These are phyloP conservation scores for Penicillium arizonense DNA, from an alignment of 495 filamentous ascomycete species.

Conservation along the genomic window DNA sequence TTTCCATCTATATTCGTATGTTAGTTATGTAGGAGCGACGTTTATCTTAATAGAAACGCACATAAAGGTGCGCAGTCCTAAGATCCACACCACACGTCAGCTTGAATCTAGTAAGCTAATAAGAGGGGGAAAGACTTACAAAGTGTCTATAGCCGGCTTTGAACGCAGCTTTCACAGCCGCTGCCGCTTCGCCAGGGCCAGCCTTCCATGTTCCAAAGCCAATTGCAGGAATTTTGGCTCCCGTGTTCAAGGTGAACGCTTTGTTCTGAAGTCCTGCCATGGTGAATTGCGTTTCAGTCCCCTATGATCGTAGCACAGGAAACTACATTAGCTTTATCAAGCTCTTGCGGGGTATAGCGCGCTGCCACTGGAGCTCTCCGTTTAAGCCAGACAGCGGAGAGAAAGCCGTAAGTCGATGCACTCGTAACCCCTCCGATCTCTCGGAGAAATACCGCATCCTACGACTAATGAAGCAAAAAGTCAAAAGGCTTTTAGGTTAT, in stretches of 20 bases:
- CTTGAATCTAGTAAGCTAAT: constrained; percentile 12
- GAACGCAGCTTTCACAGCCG: constrained; percentile 33
- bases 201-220: constrained; percentile 57
- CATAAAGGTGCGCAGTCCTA: constrained; percentile 24
- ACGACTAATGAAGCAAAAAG: too few species aligned
- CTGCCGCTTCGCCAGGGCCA: constrained; percentile 22
- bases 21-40: neutral
- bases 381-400: constrained; percentile 3
- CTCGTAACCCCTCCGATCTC: neutral
- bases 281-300: too few species aligned
- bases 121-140: constrained; percentile 32
- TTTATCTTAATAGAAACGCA: neutral
- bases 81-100: constrained; percentile 11
- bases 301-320: neutral
- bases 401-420: constrained; percentile 3
- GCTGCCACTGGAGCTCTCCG: neutral
- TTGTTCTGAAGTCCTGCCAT: constrained; percentile 11
- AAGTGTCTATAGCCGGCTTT: constrained; percentile 55
- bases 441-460: neutral
- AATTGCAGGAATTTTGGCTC: constrained; percentile 62
- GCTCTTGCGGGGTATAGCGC: neutral
- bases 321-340: neutral
- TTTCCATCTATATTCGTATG: constrained; percentile 33
- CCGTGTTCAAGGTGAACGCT: constrained; percentile 63
- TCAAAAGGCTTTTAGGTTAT: neutral